Evolutionary conservation across 371 early-diverging fungal genomes (phyloP).

Genomic region (Apophysomyces ossiformis): DNA sequence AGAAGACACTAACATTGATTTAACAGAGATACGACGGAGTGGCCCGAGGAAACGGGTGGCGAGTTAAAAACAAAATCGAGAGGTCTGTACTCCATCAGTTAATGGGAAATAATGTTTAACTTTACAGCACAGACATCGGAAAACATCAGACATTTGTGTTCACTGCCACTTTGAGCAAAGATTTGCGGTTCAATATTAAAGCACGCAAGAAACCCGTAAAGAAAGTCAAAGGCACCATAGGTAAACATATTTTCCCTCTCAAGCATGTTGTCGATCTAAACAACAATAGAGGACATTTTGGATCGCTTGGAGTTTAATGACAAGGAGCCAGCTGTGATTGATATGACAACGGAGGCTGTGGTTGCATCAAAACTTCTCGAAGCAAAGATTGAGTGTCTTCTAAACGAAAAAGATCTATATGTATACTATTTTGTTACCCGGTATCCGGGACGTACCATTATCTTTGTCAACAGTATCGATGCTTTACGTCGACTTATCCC

Average conservation of each 20-base stretch:
- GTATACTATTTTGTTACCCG: slow-evolving; percentile 86
- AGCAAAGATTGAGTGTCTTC: slow-evolving; percentile 83
- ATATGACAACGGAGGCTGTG: slow-evolving; percentile 66
- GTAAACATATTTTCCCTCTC: not conserved
- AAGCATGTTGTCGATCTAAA: slow-evolving; percentile 9
- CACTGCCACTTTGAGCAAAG: slow-evolving; percentile 92
- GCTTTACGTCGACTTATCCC: slow-evolving; percentile 86
- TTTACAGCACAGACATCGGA: slow-evolving; percentile 14
- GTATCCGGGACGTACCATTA: slow-evolving; percentile 89
- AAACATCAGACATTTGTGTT: slow-evolving; percentile 92
- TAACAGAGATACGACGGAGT: slow-evolving; percentile 41
- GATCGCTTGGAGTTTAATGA: slow-evolving; percentile 77
- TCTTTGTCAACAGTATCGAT: slow-evolving; percentile 96
- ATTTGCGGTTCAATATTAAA: slow-evolving; percentile 62
- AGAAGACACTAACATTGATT: not conserved
- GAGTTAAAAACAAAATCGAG: slow-evolving; percentile 8
- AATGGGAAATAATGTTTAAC: too few relatives aligned
- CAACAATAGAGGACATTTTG: slow-evolving; percentile 65
- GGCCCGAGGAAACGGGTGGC: slow-evolving; percentile 40
- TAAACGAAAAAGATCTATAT: slow-evolving; percentile 86
- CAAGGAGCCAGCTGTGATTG: slow-evolving; percentile 69
- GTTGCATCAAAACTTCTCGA: slow-evolving; percentile 77
- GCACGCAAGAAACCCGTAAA: slow-evolving; percentile 46
- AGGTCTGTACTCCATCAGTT: not conserved
- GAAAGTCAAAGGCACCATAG: slow-evolving; percentile 35